Evolutionary conservation across 805 yeast species (phyloP).

Genomic region (Suhomyces sp.): DNA sequence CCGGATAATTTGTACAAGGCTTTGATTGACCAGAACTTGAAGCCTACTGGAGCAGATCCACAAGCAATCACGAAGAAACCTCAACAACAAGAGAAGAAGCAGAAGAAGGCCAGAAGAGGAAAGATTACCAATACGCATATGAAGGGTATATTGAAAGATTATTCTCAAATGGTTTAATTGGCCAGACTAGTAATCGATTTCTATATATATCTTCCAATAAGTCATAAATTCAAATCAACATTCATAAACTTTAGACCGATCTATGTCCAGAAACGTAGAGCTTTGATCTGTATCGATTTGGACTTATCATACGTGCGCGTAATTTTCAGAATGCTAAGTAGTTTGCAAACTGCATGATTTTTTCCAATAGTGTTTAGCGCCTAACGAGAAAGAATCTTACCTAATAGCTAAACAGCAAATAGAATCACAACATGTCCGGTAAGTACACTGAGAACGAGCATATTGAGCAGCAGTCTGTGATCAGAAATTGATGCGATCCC

Average conservation of each 20-base stretch:
- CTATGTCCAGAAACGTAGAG: too few species aligned
- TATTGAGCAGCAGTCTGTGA: neutral
- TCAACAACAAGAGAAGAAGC: constrained; percentile 62
- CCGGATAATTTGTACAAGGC: constrained; percentile 84
- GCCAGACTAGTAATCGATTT: neutral
- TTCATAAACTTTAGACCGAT: neutral
- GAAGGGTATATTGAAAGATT: constrained; percentile 93
- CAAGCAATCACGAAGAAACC: constrained; percentile 73
- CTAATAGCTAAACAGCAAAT: neutral
- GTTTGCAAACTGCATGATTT: neutral
- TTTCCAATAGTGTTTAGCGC: neutral
- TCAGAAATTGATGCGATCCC: neutral
- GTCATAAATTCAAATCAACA: neutral
- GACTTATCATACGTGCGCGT: neutral
- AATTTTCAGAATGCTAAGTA: constrained; percentile 1
- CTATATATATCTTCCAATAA: neutral
- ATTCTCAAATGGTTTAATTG: constrained; percentile 38
- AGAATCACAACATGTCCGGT: neutral
- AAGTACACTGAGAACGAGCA: neutral
- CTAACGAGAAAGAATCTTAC: neutral
- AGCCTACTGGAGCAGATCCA: constrained; percentile 98
- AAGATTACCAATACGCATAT: constrained; percentile 95
- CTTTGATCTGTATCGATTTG: neutral
- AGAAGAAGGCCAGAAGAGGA: constrained; percentile 88
- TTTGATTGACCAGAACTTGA: constrained; percentile 79